These are phyloP conservation scores for Boletus fagicola DNA, from an alignment of 768 basidiomycete genomes.

Conservation along the genomic window DNA sequence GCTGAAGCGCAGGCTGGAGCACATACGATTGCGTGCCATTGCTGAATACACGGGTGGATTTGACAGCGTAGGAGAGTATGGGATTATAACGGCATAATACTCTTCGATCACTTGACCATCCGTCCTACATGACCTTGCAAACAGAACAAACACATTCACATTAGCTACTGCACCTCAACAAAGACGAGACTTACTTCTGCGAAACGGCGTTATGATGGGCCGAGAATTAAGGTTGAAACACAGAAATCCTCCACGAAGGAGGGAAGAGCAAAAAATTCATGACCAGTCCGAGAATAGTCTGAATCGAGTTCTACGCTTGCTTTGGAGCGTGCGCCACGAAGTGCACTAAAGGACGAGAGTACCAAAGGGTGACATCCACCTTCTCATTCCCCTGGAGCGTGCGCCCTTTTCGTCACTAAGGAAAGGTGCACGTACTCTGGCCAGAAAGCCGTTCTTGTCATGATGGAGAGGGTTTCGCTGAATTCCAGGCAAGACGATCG, in stretches of 20 bases:
- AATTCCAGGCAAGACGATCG: fast-evolving
- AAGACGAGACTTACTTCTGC: neutral
- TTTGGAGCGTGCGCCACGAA: conserved; percentile 23
- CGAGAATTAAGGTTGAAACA: neutral
- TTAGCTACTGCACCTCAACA: neutral
- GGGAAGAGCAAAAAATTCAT: conserved; percentile 7
- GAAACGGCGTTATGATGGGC: neutral
- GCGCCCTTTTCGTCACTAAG: neutral
- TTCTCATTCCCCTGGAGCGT: conserved; percentile 22
- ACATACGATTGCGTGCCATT: neutral
- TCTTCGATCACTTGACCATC: neutral
- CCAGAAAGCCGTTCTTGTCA: neutral
- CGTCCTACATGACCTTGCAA: neutral
- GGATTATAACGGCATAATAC: neutral
- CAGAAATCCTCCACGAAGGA: conserved; percentile 14
- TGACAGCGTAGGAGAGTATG: neutral
- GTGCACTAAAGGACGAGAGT: conserved; percentile 28
- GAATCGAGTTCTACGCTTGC: conserved; percentile 32
- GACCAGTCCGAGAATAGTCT: conserved; percentile 34
- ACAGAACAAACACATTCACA: neutral
- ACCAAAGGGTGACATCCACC: conserved; percentile 2
- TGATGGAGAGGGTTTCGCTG: neutral
- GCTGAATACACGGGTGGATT: neutral
- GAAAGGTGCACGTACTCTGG: neutral
- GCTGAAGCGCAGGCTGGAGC: neutral